Conservation (phyloP, 1,139 yeast genomes). For the Blastobotrys proliferans region DNA sequence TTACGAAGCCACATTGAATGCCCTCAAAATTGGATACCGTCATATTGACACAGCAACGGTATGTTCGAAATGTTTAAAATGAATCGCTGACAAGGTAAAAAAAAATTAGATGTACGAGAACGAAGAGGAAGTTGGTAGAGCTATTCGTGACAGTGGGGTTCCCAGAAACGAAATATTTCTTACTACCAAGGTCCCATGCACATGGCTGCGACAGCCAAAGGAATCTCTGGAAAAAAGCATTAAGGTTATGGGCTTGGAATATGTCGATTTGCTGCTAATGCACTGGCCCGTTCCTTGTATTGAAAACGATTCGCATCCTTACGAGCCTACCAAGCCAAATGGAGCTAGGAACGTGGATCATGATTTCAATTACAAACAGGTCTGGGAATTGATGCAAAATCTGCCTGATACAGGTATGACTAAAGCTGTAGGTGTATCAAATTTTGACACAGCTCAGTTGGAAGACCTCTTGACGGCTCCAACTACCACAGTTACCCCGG, state of each 20-base stretch:
- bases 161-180: conserved; percentile 50
- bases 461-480: conserved; percentile 49
- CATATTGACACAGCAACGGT: conserved; percentile 60
- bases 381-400: conserved; percentile 68
- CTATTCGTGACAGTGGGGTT: conserved; percentile 45
- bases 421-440: conserved; percentile 73
- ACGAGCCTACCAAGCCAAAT: conserved; percentile 33
- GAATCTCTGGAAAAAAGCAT: conserved; percentile 58
- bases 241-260: conserved; percentile 63
- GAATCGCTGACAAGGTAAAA: too few relatives aligned
- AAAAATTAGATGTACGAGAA: conserved; percentile 49
- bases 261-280: conserved; percentile 75
- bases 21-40: conserved; percentile 46
- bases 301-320: conserved; percentile 40
- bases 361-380: conserved; percentile 31
- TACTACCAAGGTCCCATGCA: conserved; percentile 53
- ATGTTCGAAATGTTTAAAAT: too few relatives aligned
- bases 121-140: conserved; percentile 52
- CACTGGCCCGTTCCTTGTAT: conserved; percentile 77
- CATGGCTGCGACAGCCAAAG: conserved; percentile 50
- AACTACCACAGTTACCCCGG: conserved; percentile 56
- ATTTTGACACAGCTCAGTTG: conserved; percentile 54
- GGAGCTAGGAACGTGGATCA: conserved; percentile 40
- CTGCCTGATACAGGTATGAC: conserved; percentile 51
- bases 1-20: conserved; percentile 38